A percentile compares a stretch with the other conserved stretches of the same genome.
Evolutionary conservation across 139 green algal species (phyloP).

Genomic region (Chlamydomonas applanata): DNA sequence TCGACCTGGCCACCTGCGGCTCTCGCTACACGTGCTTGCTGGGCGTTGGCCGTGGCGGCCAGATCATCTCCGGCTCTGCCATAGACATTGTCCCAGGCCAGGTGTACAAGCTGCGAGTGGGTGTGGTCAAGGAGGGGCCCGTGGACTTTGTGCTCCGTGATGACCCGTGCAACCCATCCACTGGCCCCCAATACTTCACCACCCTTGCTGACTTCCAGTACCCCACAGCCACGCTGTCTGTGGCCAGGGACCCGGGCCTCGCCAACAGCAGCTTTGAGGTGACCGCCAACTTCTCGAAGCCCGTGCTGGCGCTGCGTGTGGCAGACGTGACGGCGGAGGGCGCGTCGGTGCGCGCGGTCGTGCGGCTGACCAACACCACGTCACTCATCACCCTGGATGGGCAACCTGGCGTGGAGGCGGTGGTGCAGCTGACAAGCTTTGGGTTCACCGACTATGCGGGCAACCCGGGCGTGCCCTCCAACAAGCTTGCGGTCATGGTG

Average conservation of each 20-base stretch:
- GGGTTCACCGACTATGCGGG: slow-evolving; percentile 10
- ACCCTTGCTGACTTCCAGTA: slow-evolving; percentile 13
- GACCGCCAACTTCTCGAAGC: slow-evolving; percentile 6
- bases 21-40: slow-evolving; percentile 12
- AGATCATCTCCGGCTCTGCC: background rate
- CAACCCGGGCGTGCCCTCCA: slow-evolving; percentile 7
- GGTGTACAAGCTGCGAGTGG: background rate
- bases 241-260: background rate
- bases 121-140: background rate
- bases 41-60: background rate
- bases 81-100: background rate
- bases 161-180: slow-evolving; percentile 20
- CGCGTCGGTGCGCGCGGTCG: background rate
- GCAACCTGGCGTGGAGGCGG: background rate
- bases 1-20: background rate
- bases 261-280: slow-evolving; percentile 14
- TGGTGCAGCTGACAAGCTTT: slow-evolving; percentile 8
- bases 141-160: slow-evolving; percentile 11
- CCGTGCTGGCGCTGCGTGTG: background rate
- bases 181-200: slow-evolving; percentile 1
- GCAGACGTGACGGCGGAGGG: background rate
- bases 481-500: slow-evolving; percentile 8
- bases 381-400: background rate
- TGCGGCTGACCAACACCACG: background rate
- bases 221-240: background rate